Base-by-base conservation (phyloP, 345 rosid species). In the Populus nigra region DNA sequence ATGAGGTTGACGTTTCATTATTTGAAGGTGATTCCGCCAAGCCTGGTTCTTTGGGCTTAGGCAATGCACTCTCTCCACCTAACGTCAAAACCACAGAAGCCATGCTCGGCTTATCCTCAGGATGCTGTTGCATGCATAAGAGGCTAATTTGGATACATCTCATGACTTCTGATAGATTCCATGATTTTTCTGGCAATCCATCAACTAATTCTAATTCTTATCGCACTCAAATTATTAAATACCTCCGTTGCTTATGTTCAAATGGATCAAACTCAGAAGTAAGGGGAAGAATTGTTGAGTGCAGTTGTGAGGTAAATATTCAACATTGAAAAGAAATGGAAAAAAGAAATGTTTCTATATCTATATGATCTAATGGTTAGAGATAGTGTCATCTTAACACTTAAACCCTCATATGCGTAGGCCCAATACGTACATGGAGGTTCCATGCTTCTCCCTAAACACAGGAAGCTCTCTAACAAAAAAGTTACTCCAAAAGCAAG, bases 101-200 rank as follows among this genome's bases (percentile, higher is more conserved):
- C 81, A 79, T 79, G 43, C 43, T 49, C 2, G 81, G 81, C 41
- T 77, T 73, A 17, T 67, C 68, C 1, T 23, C 65, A 1, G 77
- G 29, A 1, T 23, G n/a, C 0, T 73, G 68, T 43, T 79, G 81
- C 23, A 68, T 73, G 5, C 77, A 79, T 20, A 79, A 18, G 41
- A 79, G 67, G n/a, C 81, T 61, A 0, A 79, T 27, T 0, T 79
- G n/a, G 22, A 55, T 41, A 35, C 73, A 79, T 38, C 68, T 61
- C 23, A 36, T 10, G 5, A 53, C 68, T 20, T 67, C 55, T 53
- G 65, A 53, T 18, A 31, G 9, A 8, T 31, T 4, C 29, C 29
- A 65, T 1, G 65, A 53, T 3, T 36, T n/a, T 3, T 31, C 18
- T 33, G 27, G 3, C 12, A 5, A 10, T 16, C 57, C 13, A 29